Conservation (phyloP, 2,329 filamentous ascomycete genomes). For the Dactylellina haptotyla region DNA sequence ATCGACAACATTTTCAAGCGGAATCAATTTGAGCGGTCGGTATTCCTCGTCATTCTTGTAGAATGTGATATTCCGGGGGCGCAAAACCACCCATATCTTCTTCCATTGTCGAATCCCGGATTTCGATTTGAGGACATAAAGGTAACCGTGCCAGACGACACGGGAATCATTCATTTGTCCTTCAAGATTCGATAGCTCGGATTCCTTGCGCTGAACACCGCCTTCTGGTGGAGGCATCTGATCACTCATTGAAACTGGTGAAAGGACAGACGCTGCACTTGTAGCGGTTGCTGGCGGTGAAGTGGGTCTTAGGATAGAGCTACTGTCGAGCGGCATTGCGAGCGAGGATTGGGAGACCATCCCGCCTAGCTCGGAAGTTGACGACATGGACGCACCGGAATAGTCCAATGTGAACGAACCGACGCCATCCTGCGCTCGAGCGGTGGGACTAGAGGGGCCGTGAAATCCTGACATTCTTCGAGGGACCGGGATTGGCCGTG, state of each 20-base stretch:
- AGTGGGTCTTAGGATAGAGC: constrained; percentile 32
- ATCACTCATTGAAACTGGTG: constrained; percentile 45
- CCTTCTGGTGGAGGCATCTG: constrained; percentile 35
- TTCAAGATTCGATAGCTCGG: constrained; percentile 57
- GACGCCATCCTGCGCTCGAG: constrained; percentile 60
- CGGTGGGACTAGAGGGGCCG: constrained; percentile 38
- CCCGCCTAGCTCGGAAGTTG: constrained; percentile 56
- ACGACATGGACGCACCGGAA: constrained; percentile 67
- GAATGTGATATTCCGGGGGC: constrained; percentile 82
- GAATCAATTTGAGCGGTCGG: constrained; percentile 81
- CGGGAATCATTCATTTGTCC: constrained; percentile 70
- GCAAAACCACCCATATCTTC: constrained; percentile 89
- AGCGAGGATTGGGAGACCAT: constrained; percentile 58
- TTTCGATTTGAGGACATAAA: constrained; percentile 84
- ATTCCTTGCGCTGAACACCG: constrained; percentile 57
- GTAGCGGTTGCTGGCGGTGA: constrained; percentile 39
- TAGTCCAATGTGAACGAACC: constrained; percentile 73
- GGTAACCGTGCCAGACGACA: constrained; percentile 92
- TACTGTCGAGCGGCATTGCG: constrained; percentile 44
- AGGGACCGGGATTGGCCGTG: constrained; percentile 45
- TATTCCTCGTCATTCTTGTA: constrained; percentile 96
- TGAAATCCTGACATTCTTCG: constrained; percentile 21
- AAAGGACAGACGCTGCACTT: constrained; percentile 45
- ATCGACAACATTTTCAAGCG: constrained; percentile 81
- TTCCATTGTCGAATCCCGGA: constrained; percentile 92